A percentile compares a stretch with the other conserved stretches of the same genome.
Evolutionary conservation across 495 filamentous ascomycete species (phyloP).

Genomic region (Letharia columbiana): DNA sequence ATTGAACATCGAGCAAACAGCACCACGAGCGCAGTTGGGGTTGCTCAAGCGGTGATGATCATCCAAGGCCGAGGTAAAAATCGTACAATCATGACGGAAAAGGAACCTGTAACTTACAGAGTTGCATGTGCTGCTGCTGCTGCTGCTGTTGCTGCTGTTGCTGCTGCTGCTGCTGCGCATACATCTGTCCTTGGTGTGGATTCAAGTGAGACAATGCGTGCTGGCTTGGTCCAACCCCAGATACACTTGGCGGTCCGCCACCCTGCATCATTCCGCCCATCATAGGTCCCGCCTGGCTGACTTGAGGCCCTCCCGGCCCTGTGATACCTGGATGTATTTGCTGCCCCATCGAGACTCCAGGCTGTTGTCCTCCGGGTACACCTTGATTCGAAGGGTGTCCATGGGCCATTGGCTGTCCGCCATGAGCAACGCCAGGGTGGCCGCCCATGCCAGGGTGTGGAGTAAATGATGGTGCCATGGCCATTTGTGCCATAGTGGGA

Average conservation of each 20-base stretch:
- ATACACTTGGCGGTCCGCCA: slow-evolving; percentile 38
- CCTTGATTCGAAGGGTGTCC: slow-evolving; percentile 64
- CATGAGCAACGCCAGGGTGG: slow-evolving; percentile 63
- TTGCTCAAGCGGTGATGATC: neutral
- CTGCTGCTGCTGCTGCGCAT: slow-evolving; percentile 38
- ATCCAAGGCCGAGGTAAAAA: neutral
- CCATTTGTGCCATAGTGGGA: slow-evolving; percentile 49
- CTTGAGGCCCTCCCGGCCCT: slow-evolving; percentile 65
- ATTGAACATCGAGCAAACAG: neutral
- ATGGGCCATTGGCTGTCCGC: slow-evolving; percentile 60
- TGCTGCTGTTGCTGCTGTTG: slow-evolving; percentile 46
- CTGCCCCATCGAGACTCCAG: slow-evolving; percentile 54
- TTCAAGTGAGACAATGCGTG: slow-evolving; percentile 76
- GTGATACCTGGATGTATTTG: slow-evolving; percentile 82
- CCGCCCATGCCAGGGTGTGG: slow-evolving; percentile 64
- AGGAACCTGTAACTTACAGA: neutral
- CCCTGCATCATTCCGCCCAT: slow-evolving; percentile 77
- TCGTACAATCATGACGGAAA: neutral
- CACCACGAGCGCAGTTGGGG: neutral
- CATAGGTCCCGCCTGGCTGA: slow-evolving; percentile 68
- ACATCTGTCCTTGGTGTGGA: slow-evolving; percentile 54
- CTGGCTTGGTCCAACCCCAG: slow-evolving; percentile 56
- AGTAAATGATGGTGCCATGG: slow-evolving; percentile 61
- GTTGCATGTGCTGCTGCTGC: slow-evolving; percentile 34
- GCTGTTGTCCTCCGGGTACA: slow-evolving; percentile 46